phyloP scores from a whole-genome alignment of 2,329 filamentous ascomycete genomes.

The Aspergillus bombycis region DNA sequence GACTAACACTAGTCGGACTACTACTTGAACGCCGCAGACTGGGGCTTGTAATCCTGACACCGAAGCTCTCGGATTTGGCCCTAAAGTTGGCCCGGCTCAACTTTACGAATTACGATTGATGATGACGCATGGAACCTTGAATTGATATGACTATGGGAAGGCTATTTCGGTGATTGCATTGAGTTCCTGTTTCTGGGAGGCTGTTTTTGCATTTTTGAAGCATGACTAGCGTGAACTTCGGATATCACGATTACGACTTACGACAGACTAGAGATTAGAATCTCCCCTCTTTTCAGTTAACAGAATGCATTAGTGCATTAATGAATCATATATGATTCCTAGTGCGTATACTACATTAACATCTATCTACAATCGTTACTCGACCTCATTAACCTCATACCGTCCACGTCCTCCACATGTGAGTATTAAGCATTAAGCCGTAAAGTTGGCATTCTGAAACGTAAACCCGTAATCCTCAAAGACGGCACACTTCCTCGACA shows the following conservation, averaged over 20 bases:
- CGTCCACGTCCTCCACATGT: background rate
- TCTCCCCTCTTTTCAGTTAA: background rate
- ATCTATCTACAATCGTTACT: background rate
- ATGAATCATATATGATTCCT: background rate
- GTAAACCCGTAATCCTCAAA: constrained; percentile 31
- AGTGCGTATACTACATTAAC: background rate
- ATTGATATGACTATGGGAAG: background rate
- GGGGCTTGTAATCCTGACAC: background rate
- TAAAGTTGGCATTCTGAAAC: constrained; percentile 25
- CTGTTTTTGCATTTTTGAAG: background rate
- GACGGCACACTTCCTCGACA: constrained; percentile 23
- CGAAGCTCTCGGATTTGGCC: background rate
- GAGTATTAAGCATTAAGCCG: constrained; percentile 1
- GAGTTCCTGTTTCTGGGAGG: background rate
- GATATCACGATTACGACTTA: background rate
- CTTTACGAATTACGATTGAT: background rate
- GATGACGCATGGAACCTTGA: background rate
- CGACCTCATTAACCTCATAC: background rate
- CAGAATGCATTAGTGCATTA: background rate
- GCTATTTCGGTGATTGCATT: background rate
- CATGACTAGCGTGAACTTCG: background rate
- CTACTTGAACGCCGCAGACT: background rate
- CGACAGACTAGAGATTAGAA: background rate
- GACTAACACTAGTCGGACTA: background rate
- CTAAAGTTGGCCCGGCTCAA: background rate